Evolutionary conservation across 257 asterid genomes (phyloP), one percentile per base, ranked within the genome.

Genomic region (Coffea eugenioides): DNA sequence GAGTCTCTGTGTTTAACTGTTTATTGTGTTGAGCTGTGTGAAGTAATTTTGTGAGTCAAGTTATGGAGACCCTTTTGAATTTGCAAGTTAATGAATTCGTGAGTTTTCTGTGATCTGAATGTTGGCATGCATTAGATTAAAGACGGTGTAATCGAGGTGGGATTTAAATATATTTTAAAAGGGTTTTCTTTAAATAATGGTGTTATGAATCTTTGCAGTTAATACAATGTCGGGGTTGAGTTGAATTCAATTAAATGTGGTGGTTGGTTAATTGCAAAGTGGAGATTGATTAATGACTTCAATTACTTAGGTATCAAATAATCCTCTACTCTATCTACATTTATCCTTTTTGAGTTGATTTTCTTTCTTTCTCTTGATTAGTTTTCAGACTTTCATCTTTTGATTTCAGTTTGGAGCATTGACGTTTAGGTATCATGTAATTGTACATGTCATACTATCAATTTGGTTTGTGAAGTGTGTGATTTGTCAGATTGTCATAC

Each of bases 101-200:
- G 74, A 68, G 5, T 6, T 69, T 57, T 45, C 61, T 45, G 73
- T 45, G 31, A 43, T 73, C 79, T 79, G 65, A 48, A 25, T 73
- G 27, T 65, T 67, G 80, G 68, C 75, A 52, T 67, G 54, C 36
- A 77, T 36, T 43, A 67, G 75, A 77, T 67, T 77, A 67, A 77
- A 80, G 46, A 73, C 51, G 82, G 56, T 46, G 16, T 71, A 62
- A 57, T 73, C 82, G 78, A 79, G 82, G 78, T 71, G 82, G 76
- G 71, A 46, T 79, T 79, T 43, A 7, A 43, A 57, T 70, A 25
- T 79, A 43, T 46, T 79, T 1, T 23, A 31, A 48, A 25, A 15
- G 41, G 62, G 12, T 23, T 51, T 45, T 57, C 64, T 75, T 52
- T 75, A 36, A 69, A 56, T 43, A 68, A 45, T 68, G 41, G 36